phyloP scores from a whole-genome alignment of 164 flowering plant species.

The Umbellularia californica region DNA sequence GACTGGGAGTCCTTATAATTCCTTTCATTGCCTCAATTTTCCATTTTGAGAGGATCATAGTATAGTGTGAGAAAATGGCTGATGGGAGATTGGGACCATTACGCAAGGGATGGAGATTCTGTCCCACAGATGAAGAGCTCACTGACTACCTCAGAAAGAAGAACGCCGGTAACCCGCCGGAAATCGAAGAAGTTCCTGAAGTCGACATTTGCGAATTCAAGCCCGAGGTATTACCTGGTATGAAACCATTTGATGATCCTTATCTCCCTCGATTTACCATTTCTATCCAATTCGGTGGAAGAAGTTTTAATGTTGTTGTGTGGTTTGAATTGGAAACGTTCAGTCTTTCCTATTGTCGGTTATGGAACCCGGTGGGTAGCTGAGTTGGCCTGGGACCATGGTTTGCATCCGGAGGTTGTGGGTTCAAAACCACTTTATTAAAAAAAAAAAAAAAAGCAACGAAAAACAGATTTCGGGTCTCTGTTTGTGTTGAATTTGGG shows the following conservation, averaged over 20 bases:
- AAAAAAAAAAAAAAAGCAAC: too few species aligned
- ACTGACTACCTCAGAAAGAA: conserved; percentile 44
- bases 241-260: neutral
- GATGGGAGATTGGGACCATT: neutral
- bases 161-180: conserved; percentile 37
- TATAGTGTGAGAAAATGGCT: neutral
- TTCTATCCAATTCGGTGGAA: neutral
- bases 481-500: too few species aligned
- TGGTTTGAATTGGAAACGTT: too few species aligned
- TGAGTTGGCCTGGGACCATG: too few species aligned
- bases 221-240: conserved; percentile 81
- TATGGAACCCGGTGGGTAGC: too few species aligned
- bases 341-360: too few species aligned
- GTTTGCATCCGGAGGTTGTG: too few species aligned
- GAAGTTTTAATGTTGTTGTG: neutral
- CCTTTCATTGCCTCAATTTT: too few species aligned
- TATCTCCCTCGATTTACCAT: neutral
- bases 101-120: conserved; percentile 48
- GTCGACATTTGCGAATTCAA: conserved; percentile 61
- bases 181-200: conserved; percentile 46
- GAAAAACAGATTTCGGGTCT: too few species aligned
- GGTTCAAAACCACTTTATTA: too few species aligned
- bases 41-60: too few species aligned
- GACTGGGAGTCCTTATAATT: too few species aligned
- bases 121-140: conserved; percentile 64